A percentile compares a stretch with the other conserved stretches of the same genome.
Conservation (phyloP, 768 basidiomycete genomes). For the Lentinula aciculospora region DNA sequence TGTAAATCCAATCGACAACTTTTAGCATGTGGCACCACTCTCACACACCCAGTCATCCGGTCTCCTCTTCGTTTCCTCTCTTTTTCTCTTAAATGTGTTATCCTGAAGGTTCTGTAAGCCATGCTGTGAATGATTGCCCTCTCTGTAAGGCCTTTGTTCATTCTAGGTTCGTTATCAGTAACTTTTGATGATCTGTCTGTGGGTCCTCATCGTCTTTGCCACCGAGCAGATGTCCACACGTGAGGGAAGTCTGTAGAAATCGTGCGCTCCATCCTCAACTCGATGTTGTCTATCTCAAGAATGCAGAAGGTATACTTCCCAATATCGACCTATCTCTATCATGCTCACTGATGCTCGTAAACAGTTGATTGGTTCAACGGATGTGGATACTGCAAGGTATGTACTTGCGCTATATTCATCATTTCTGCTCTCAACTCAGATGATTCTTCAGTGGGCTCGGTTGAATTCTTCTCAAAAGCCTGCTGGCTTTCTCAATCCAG, state of each 20-base stretch:
- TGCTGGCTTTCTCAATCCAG: conserved; percentile 59
- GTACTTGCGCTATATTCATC: conserved; percentile 14
- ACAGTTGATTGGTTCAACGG: conserved; percentile 79
- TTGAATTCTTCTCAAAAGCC: conserved; percentile 46
- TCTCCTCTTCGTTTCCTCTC: conserved; percentile 17
- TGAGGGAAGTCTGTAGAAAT: conserved; percentile 72
- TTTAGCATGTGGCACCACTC: neutral
- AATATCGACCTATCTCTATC: conserved; percentile 9
- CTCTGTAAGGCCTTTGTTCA: conserved; percentile 83
- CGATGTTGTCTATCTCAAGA: conserved; percentile 76
- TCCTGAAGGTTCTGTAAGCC: conserved; percentile 61
- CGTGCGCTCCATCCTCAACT: conserved; percentile 66
- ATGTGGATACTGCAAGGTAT: conserved; percentile 88
- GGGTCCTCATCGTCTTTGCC: conserved; percentile 15
- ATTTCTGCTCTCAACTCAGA: conserved; percentile 17
- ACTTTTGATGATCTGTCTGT: conserved; percentile 8
- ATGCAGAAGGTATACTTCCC: conserved; percentile 69
- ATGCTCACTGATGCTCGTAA: conserved; percentile 13
- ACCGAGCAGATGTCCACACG: conserved; percentile 64
- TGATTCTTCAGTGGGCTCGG: conserved; percentile 59
- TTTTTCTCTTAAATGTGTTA: conserved; percentile 59
- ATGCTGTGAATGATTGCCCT: conserved; percentile 63
- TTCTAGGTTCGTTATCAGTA: conserved; percentile 38
- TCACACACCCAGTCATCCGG: neutral
- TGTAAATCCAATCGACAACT: neutral